Evolutionary conservation across 2,329 filamentous ascomycete species (phyloP).

Genomic region (Fusarium tanahbumbuense): DNA sequence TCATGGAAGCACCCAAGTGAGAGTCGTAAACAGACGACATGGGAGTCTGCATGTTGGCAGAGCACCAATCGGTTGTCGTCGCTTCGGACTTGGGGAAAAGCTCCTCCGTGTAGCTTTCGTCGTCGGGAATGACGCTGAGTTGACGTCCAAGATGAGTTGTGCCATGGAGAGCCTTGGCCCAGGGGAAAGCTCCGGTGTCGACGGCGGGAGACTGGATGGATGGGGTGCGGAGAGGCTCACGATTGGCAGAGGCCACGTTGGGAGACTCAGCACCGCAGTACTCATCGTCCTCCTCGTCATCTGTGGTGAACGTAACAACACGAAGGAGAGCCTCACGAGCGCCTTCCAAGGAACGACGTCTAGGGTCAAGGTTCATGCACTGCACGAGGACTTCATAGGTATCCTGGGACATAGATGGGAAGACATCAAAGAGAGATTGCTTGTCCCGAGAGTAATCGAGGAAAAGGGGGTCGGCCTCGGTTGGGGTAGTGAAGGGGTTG

Average conservation of each 20-base stretch:
- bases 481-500: conserved; percentile 94
- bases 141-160: conserved; percentile 81
- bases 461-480: conserved; percentile 91
- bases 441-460: conserved; percentile 93
- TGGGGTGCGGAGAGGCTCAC: conserved; percentile 93
- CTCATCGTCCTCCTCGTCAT: conserved; percentile 91
- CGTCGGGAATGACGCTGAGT: conserved; percentile 86
- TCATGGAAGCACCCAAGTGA: conserved; percentile 82
- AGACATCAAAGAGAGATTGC: conserved; percentile 96
- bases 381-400: conserved; percentile 93
- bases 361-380: conserved; percentile 91
- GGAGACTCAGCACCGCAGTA: conserved; percentile 88
- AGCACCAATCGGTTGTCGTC: conserved; percentile 80
- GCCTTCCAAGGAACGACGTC: conserved; percentile 83
- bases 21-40: conserved; percentile 88
- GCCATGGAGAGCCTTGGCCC: conserved; percentile 89
- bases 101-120: conserved; percentile 84
- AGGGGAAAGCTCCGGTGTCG: conserved; percentile 88
- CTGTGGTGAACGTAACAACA: conserved; percentile 90
- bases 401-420: conserved; percentile 98
- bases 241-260: conserved; percentile 84
- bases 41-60: conserved; percentile 78
- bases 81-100: conserved; percentile 83
- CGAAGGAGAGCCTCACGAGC: conserved; percentile 82
- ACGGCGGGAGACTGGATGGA: conserved; percentile 90